Evolutionary conservation across 352 stramenopile genomes (phyloP).

Genomic region (Pythium monospermum): DNA sequence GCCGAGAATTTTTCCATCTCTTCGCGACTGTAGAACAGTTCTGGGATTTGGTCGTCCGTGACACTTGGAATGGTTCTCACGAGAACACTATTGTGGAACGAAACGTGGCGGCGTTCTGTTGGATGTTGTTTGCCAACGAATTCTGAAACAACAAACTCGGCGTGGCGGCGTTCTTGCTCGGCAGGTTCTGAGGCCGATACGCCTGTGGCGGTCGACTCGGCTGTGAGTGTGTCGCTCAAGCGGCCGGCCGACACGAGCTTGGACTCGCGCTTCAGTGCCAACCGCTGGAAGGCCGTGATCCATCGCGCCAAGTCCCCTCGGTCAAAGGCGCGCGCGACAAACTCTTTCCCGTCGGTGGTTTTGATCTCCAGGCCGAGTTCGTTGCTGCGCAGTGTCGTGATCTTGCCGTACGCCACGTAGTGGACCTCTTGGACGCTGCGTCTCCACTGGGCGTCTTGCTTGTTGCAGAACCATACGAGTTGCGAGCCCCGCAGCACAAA

Average conservation of each 20-base stretch:
- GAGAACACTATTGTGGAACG: constrained; percentile 53
- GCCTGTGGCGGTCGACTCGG: constrained; percentile 22
- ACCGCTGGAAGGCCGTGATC: constrained; percentile 60
- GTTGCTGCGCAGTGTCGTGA: constrained; percentile 30
- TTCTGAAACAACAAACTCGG: neutral
- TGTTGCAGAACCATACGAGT: constrained; percentile 44
- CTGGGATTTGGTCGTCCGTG: constrained; percentile 35
- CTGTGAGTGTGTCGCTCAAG: constrained; percentile 24
- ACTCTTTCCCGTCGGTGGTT: constrained; percentile 38
- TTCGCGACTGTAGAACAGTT: constrained; percentile 63
- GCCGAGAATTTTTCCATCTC: constrained; percentile 59
- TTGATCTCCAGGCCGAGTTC: constrained; percentile 47
- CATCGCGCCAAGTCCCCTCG: constrained; percentile 50
- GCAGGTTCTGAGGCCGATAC: neutral
- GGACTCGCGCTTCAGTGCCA: constrained; percentile 39
- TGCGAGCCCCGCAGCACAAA: constrained; percentile 40
- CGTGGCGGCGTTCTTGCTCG: neutral
- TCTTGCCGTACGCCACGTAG: constrained; percentile 31
- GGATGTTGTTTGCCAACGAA: neutral
- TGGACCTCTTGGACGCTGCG: constrained; percentile 35
- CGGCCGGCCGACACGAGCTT: constrained; percentile 24
- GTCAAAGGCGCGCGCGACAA: constrained; percentile 43
- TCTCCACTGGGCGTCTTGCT: constrained; percentile 42
- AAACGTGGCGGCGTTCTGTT: constrained; percentile 30
- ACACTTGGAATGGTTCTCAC: constrained; percentile 55